Percentiles rank a stretch among this genome's conserved stretches.
These are phyloP conservation scores for Phytopythium montanum DNA, from an alignment of 352 stramenopile species.

Conservation along the genomic window DNA sequence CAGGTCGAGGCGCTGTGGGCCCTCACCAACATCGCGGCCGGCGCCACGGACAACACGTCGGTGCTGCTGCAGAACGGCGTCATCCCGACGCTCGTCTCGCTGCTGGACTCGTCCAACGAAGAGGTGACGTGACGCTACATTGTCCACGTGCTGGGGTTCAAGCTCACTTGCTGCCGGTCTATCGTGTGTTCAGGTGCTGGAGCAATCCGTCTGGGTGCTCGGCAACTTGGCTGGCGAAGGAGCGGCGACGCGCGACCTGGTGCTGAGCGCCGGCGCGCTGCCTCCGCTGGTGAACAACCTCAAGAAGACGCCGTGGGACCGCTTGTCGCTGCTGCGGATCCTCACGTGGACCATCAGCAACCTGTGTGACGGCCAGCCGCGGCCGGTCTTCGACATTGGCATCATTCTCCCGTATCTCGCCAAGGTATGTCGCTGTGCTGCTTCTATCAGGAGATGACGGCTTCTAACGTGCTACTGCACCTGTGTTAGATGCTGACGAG, in stretches of 20 bases:
- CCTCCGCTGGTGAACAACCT: conserved; percentile 86
- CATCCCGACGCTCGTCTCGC: conserved; percentile 88
- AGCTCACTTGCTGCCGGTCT: neutral
- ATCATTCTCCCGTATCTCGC: conserved; percentile 84
- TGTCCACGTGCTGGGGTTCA: conserved; percentile 5
- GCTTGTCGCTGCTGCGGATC: conserved; percentile 86
- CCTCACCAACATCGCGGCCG: conserved; percentile 94
- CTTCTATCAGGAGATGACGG: too few species aligned
- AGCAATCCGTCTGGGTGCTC: conserved; percentile 93
- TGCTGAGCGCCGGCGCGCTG: conserved; percentile 83
- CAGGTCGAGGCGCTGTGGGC: conserved; percentile 94
- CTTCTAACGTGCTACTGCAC: too few species aligned
- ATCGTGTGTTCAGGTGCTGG: conserved; percentile 62
- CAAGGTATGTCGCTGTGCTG: conserved; percentile 32
- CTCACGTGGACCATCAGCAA: conserved; percentile 93
- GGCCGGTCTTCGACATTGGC: conserved; percentile 87
- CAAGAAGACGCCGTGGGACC: conserved; percentile 83
- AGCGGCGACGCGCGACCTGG: conserved; percentile 80
- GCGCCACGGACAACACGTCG: conserved; percentile 89
- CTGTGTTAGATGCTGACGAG: conserved; percentile 93
- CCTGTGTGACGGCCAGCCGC: conserved; percentile 89
- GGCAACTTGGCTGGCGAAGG: conserved; percentile 91
- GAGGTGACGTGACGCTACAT: conserved; percentile 54
- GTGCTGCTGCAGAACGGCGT: conserved; percentile 91
- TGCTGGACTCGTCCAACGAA: conserved; percentile 89